Base-by-base conservation (phyloP, 441 rosid species). In the Populus trichocarpa region DNA sequence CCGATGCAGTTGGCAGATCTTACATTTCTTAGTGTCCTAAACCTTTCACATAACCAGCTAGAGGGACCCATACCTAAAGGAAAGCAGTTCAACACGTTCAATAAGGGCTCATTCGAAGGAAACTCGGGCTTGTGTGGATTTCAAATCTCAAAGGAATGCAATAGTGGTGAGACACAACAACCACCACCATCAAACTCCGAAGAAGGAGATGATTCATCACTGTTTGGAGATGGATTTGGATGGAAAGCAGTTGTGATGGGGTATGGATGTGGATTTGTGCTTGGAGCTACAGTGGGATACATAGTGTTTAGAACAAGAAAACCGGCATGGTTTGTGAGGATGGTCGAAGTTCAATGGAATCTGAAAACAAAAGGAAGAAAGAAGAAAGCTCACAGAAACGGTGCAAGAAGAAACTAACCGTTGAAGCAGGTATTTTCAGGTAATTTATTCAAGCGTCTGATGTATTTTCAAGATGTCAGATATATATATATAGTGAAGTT, bases 81-180 rank as follows among this genome's bases (percentile, higher is more conserved):
- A 74, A 63, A 57, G 13, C 66, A 69, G 4, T 76, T 81, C 71
- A 84, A 77, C 53, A 69, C 72, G 23, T 69, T 69, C 50, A 61
- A 23, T 23, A 61, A 61, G 4, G 26, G 18, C 2, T 35, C 26
- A 12, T 10, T 18, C 16, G 86, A 83, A 14, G 93, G 97, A 74
- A 92, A 90, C 70, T 85, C 85, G 0, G 85, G 82, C 72, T 78
- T 92, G 76, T 92, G 92, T 20, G 93, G 97, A 73, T 32, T 20
- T 73, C 76, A 67, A 9, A 18, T 73, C 4, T 8, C 9, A 12
- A 73, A 59, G 5, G 25, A 7, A 13, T 73, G 76, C 26, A 13
- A 35, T 18, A 30, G 32, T 73, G 42, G 26, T 0, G 42, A 73
- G 13, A 35, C 3, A 14, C 74, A 46, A 71, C 61, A 25, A 22